A percentile compares a stretch with the other conserved stretches of the same genome.
phyloP scores from a whole-genome alignment of 208 protist genomes.

The Acanthamoeba triangularis region DNA sequence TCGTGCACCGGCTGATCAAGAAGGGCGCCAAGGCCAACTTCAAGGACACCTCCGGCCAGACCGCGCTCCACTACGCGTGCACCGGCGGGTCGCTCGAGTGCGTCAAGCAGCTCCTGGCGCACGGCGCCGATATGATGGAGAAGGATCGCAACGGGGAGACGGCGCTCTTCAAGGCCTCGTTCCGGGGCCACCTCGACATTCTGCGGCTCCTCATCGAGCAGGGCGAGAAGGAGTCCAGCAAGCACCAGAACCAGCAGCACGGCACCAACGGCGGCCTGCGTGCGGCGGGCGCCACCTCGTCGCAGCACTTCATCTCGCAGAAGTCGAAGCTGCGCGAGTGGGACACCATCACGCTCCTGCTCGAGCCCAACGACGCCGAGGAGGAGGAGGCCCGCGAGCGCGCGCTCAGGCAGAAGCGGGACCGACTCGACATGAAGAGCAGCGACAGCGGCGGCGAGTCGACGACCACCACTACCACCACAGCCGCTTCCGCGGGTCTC shows the following conservation, averaged over 20 bases:
- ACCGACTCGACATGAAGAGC: constrained; percentile 21
- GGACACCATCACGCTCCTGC: constrained; percentile 68
- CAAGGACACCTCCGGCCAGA: constrained; percentile 57
- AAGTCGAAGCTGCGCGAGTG: neutral
- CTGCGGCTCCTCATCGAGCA: constrained; percentile 38
- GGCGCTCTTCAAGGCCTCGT: constrained; percentile 55
- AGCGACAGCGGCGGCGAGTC: neutral
- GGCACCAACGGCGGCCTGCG: neutral
- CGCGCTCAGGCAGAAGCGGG: neutral
- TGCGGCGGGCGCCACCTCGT: neutral
- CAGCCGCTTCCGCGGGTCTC: neutral
- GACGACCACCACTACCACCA: neutral
- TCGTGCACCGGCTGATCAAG: constrained; percentile 7
- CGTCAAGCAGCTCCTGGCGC: constrained; percentile 32
- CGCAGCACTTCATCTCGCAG: constrained; percentile 13
- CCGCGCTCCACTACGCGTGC: constrained; percentile 58
- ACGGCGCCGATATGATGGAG: constrained; percentile 14
- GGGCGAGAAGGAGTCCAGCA: neutral
- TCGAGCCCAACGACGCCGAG: constrained; percentile 4
- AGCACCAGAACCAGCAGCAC: neutral
- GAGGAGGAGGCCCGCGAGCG: neutral
- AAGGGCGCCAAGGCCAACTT: constrained; percentile 47
- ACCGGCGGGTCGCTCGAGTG: constrained; percentile 49
- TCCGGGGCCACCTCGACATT: constrained; percentile 59
- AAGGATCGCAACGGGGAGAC: constrained; percentile 72